Percentiles rank a stretch among this genome's conserved stretches.
These are phyloP conservation scores for Aureobasidium lini DNA, from an alignment of 2,329 filamentous ascomycete genomes.

Conservation along the genomic window DNA sequence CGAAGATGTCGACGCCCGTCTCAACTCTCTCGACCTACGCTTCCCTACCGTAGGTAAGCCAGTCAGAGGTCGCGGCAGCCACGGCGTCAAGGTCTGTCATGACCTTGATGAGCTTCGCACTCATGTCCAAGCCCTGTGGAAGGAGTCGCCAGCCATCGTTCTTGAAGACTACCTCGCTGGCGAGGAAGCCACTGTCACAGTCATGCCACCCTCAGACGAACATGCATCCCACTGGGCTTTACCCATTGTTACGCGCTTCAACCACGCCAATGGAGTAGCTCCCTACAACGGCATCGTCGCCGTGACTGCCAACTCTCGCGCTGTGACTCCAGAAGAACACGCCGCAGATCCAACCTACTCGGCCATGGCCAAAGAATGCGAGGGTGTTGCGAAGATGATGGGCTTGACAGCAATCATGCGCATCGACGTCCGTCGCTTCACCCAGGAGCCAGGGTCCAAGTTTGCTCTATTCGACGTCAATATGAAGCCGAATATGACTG, in stretches of 20 bases:
- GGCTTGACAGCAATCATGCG: slow-evolving; percentile 38
- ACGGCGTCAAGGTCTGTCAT: slow-evolving; percentile 43
- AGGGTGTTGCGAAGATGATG: slow-evolving; percentile 33
- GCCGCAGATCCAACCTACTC: slow-evolving; percentile 27
- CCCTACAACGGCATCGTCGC: slow-evolving; percentile 44
- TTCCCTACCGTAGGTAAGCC: slow-evolving; percentile 44
- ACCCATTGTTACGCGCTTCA: slow-evolving; percentile 41
- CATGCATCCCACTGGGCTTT: slow-evolving; percentile 35
- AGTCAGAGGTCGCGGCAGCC: slow-evolving; percentile 41
- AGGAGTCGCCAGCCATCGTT: slow-evolving; percentile 34
- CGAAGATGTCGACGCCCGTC: slow-evolving; percentile 16
- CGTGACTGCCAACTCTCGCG: slow-evolving; percentile 41
- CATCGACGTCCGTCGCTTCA: slow-evolving; percentile 40
- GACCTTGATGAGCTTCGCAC: slow-evolving; percentile 23
- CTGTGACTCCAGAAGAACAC: slow-evolving; percentile 28
- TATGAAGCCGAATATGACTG: slow-evolving; percentile 47
- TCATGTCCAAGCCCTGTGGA: slow-evolving; percentile 31
- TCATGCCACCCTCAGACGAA: slow-evolving; percentile 40
- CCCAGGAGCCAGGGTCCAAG: slow-evolving; percentile 20
- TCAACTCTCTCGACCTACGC: slow-evolving; percentile 18
- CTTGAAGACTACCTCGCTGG: slow-evolving; percentile 43
- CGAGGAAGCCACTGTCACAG: slow-evolving; percentile 44
- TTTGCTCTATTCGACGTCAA: slow-evolving; percentile 47
- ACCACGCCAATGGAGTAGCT: slow-evolving; percentile 41
- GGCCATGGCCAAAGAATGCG: slow-evolving; percentile 32